Evolutionary conservation across 1,284 basidiomycete genomes (phyloP).

Genomic region (Schizophyllum commune): DNA sequence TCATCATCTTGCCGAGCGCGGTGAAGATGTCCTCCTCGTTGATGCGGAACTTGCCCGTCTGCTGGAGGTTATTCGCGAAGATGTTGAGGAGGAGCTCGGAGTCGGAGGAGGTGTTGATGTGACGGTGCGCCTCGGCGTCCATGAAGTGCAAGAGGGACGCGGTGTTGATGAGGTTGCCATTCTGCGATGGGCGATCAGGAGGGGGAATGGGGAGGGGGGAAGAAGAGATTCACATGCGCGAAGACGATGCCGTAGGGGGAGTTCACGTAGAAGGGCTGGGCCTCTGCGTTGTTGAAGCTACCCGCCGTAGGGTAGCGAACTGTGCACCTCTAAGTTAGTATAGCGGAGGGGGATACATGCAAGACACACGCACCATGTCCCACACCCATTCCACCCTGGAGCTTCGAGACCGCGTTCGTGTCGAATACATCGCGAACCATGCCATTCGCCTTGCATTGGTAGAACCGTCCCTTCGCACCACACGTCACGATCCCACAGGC

Average conservation of each 20-base stretch:
- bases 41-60: constrained; percentile 98
- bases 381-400: constrained; percentile 94
- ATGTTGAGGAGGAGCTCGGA: constrained; percentile 97
- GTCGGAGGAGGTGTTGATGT: constrained; percentile 99
- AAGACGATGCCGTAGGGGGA: constrained; percentile 98
- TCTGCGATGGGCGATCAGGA: constrained; percentile 44
- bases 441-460: constrained; percentile 99
- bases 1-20: constrained; percentile 87
- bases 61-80: constrained; percentile 95
- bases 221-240: constrained; percentile 70
- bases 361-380: constrained; percentile 73
- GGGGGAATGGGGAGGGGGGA: constrained; percentile 1
- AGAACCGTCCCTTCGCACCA: constrained; percentile 91
- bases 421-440: constrained; percentile 99
- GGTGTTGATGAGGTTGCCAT: constrained; percentile 98
- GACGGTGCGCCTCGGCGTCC: constrained; percentile 94
- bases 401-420: constrained; percentile 63
- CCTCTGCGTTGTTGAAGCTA: constrained; percentile 95
- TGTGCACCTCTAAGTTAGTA: constrained; percentile 23
- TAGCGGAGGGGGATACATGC: background rate
- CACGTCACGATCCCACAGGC: constrained; percentile 98
- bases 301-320: constrained; percentile 98
- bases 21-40: constrained; percentile 99
- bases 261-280: constrained; percentile 99
- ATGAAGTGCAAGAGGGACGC: constrained; percentile 80